These are phyloP conservation scores for Chalciporus sphaerocephalus DNA, from an alignment of 768 basidiomycete genomes.

Conservation along the genomic window DNA sequence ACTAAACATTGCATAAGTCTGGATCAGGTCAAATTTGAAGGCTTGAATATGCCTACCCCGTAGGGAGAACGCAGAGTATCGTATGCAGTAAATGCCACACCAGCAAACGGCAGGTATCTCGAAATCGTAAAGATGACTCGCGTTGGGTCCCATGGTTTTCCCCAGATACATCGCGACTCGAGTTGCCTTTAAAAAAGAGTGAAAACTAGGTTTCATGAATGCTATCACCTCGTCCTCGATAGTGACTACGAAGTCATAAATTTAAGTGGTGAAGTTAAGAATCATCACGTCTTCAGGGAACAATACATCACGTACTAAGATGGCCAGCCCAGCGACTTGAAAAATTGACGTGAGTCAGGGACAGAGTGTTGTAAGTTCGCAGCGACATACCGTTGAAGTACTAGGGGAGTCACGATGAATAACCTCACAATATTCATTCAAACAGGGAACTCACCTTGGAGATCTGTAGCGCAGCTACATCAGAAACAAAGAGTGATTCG, in stretches of 20 bases:
- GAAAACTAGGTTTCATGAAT: background rate
- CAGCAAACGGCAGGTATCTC: constrained; percentile 8
- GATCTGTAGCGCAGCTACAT: background rate
- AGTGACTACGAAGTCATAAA: constrained; percentile 9
- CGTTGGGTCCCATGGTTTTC: constrained; percentile 1
- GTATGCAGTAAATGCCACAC: constrained; percentile 3
- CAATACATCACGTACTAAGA: background rate
- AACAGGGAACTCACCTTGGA: background rate
- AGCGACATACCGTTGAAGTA: background rate
- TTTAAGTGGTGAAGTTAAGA: background rate
- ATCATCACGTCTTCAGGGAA: background rate
- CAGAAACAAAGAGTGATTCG: background rate
- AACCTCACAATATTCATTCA: no score
- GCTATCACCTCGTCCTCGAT: constrained; percentile 5
- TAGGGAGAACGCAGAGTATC: background rate
- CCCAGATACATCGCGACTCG: constrained; percentile 8
- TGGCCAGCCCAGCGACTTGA: background rate
- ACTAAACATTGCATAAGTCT: background rate
- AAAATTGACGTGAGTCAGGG: background rate
- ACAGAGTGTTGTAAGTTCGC: background rate
- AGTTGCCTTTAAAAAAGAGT: background rate
- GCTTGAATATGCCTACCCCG: background rate
- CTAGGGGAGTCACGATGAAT: no score
- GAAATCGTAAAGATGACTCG: constrained; percentile 8
- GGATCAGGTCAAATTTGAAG: background rate